Percentiles rank a stretch among this genome's conserved stretches.
Conservation (phyloP, 495 filamentous ascomycete species). For the Patellaria atrata region DNA sequence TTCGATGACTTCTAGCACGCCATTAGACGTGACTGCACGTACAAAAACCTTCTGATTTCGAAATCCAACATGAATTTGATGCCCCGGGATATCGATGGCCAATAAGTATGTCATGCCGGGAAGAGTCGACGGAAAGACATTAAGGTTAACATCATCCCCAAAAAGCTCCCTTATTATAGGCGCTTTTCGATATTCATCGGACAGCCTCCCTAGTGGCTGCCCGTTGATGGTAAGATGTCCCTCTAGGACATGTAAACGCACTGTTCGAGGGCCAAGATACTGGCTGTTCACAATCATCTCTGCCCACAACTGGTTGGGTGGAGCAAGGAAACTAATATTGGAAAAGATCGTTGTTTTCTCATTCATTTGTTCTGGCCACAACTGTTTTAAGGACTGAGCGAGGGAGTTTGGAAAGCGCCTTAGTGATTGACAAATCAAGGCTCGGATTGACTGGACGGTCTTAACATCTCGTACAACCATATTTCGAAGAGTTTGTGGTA, state of each 20-base stretch:
- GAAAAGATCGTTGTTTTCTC: slow-evolving; percentile 1
- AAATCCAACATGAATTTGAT: slow-evolving; percentile 37
- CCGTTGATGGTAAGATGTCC: slow-evolving; percentile 37
- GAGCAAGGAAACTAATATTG: slow-evolving; percentile 16
- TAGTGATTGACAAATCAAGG: slow-evolving; percentile 18
- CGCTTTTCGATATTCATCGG: slow-evolving; percentile 28
- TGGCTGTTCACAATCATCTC: slow-evolving; percentile 10
- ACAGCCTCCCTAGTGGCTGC: slow-evolving; percentile 34
- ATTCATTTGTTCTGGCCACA: slow-evolving; percentile 2
- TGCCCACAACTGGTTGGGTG: slow-evolving; percentile 26
- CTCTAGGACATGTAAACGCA: slow-evolving; percentile 34
- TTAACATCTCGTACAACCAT: slow-evolving; percentile 36
- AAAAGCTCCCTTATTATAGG: slow-evolving; percentile 33
- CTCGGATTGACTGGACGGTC: slow-evolving; percentile 27
- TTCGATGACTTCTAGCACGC: slow-evolving; percentile 28
- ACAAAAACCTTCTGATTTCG: slow-evolving; percentile 28
- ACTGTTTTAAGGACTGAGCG: slow-evolving; percentile 2
- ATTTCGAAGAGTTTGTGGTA: slow-evolving; percentile 22
- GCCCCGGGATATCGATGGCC: slow-evolving; percentile 13
- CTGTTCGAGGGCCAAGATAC: slow-evolving; percentile 11
- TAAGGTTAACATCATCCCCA: slow-evolving; percentile 32
- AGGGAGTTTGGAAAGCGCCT: neutral
- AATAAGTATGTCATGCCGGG: slow-evolving; percentile 35
- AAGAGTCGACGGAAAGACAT: slow-evolving; percentile 32
- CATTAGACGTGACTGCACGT: slow-evolving; percentile 15